These are phyloP conservation scores for Suillus discolor DNA, from an alignment of 768 basidiomycete genomes.

Conservation along the genomic window DNA sequence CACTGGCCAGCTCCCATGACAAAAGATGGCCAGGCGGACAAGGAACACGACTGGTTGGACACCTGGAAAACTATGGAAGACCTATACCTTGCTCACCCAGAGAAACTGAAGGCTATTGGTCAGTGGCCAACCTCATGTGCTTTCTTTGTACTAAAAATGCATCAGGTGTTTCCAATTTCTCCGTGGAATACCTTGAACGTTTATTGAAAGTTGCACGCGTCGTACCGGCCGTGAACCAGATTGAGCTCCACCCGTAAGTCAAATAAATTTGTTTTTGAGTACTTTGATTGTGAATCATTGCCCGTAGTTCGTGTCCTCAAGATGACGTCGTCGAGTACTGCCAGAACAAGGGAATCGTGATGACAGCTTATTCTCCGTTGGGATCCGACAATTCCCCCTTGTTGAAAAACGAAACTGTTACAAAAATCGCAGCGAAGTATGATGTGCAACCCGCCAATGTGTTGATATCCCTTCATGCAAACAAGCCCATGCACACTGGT, in stretches of 20 bases:
- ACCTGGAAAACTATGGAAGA: constrained; percentile 82
- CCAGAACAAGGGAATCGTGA: constrained; percentile 60
- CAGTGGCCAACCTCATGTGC: constrained; percentile 13
- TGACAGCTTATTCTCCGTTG: constrained; percentile 82
- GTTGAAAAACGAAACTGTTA: constrained; percentile 58
- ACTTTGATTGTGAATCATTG: constrained; percentile 3
- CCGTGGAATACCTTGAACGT: constrained; percentile 60
- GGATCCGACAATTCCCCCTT: constrained; percentile 74
- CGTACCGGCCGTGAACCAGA: constrained; percentile 78
- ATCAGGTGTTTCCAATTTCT: constrained; percentile 71
- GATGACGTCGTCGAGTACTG: constrained; percentile 67
- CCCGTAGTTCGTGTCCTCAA: constrained; percentile 59
- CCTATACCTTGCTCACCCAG: constrained; percentile 61
- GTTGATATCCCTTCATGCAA: constrained; percentile 74
- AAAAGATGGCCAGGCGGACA: constrained; percentile 53
- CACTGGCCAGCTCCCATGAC: constrained; percentile 85
- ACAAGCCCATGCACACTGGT: constrained; percentile 60
- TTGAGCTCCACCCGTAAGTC: constrained; percentile 72
- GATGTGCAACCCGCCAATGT: constrained; percentile 62
- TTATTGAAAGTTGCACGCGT: constrained; percentile 57
- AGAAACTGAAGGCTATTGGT: constrained; percentile 81
- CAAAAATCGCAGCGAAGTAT: constrained; percentile 64
- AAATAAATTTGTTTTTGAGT: background rate
- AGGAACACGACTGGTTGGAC: constrained; percentile 62
- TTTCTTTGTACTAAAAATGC: constrained; percentile 4